These are phyloP conservation scores for Lactuca saligna DNA, from an alignment of 129 eudicot species.

Conservation along the genomic window DNA sequence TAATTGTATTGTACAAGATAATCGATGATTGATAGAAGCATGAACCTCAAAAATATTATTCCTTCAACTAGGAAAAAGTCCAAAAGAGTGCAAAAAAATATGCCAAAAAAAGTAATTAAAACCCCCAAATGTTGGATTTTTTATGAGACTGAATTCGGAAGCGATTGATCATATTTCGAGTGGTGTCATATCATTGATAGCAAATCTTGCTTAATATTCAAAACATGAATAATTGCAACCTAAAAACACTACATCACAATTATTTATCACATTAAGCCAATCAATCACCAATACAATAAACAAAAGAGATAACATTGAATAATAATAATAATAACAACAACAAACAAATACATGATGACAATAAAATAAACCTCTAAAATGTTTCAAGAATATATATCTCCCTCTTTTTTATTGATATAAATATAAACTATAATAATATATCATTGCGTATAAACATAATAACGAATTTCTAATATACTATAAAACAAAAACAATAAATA, in stretches of 20 bases:
- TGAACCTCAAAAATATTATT: not conserved
- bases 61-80: constrained; percentile 9
- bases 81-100: constrained; percentile 24
- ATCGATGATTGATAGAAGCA: not conserved
- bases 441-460: constrained; percentile 20
- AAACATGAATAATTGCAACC: constrained; percentile 35
- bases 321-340: constrained; percentile 3
- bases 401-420: not conserved
- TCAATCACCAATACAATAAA: constrained; percentile 30
- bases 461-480: constrained; percentile 13
- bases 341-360: not conserved
- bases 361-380: not conserved
- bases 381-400: constrained; percentile 12
- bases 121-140: constrained; percentile 12
- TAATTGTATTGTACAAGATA: not conserved
- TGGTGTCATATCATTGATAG: constrained; percentile 36
- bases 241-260: constrained; percentile 22
- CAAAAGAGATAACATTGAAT: constrained; percentile 19
- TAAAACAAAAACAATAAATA: not conserved
- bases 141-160: not conserved
- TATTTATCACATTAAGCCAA: constrained; percentile 22
- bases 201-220: constrained; percentile 23
- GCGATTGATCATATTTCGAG: constrained; percentile 5
- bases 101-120: constrained; percentile 2
- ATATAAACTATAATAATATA: constrained; percentile 1